phyloP scores from a whole-genome alignment of 345 rosid genomes.

The Populus ilicifolia region DNA sequence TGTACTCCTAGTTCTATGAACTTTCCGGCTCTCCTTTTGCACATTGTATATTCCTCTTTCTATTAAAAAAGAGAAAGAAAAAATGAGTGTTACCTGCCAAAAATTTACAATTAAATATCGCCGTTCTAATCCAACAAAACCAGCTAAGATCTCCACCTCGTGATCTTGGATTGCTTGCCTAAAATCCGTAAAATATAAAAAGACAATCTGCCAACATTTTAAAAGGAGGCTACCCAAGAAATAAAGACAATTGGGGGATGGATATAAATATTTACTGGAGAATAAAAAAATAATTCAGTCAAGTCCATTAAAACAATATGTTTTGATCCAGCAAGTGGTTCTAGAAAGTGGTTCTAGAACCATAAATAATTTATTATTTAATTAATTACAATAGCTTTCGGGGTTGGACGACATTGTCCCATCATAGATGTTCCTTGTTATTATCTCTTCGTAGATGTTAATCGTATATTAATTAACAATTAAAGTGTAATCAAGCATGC shows the following conservation, averaged over 20 bases:
- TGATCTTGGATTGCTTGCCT: neutral
- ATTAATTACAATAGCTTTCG: neutral
- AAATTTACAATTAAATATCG: neutral
- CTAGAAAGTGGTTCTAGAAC: slow-evolving; percentile 8
- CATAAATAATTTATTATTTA: neutral
- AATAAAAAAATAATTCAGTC: slow-evolving; percentile 13
- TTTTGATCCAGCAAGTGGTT: slow-evolving; percentile 6
- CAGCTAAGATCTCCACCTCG: slow-evolving; percentile 55
- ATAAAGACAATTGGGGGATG: slow-evolving; percentile 20
- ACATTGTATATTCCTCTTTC: neutral
- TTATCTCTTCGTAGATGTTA: neutral
- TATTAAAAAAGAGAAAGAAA: neutral
- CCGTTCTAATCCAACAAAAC: slow-evolving; percentile 17
- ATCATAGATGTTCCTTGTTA: neutral
- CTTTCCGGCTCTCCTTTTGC: neutral
- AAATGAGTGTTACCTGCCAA: neutral
- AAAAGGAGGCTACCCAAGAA: slow-evolving; percentile 25
- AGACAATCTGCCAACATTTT: slow-evolving; percentile 26
- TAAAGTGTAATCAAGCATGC: neutral
- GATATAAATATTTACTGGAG: slow-evolving; percentile 13
- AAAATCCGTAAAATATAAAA: slow-evolving; percentile 16
- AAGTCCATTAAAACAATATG: neutral
- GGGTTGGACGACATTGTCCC: neutral
- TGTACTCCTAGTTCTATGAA: neutral
- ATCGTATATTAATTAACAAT: neutral